Conservation (phyloP, 371 early-diverging fungal genomes). For the Mucor indicus region DNA sequence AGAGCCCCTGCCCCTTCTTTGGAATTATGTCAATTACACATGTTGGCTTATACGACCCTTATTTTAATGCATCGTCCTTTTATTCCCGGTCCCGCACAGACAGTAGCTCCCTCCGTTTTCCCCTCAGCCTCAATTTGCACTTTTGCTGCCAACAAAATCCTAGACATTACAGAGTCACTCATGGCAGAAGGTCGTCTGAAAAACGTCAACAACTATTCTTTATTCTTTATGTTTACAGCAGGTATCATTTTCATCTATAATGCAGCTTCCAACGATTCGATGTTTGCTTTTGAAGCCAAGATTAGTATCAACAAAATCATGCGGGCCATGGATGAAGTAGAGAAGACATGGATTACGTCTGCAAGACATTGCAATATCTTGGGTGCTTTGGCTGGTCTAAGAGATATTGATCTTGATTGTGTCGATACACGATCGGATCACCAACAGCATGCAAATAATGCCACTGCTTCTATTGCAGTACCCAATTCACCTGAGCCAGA, state of each 20-base stretch:
- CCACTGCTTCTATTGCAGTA: slow-evolving; percentile 27
- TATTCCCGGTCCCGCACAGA: slow-evolving; percentile 35
- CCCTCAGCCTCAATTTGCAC: slow-evolving; percentile 54
- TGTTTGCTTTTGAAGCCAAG: slow-evolving; percentile 41
- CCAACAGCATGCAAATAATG: slow-evolving; percentile 1
- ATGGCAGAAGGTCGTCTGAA: slow-evolving; percentile 28
- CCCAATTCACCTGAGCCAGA: slow-evolving; percentile 36
- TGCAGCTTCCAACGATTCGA: slow-evolving; percentile 34
- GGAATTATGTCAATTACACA: slow-evolving; percentile 53
- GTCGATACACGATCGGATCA: slow-evolving; percentile 10
- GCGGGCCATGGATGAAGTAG: slow-evolving; percentile 42
- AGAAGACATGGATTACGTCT: slow-evolving; percentile 41
- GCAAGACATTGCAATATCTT: slow-evolving; percentile 45
- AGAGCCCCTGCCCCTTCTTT: slow-evolving; percentile 36
- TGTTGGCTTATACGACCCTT: slow-evolving; percentile 71
- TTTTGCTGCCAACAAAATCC: slow-evolving; percentile 55
- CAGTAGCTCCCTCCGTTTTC: slow-evolving; percentile 29
- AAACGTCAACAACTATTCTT: slow-evolving; percentile 37
- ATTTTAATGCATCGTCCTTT: slow-evolving; percentile 77
- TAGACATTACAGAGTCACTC: slow-evolving; percentile 48
- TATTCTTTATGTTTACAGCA: slow-evolving; percentile 48
- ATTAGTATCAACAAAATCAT: slow-evolving; percentile 47
- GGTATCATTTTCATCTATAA: slow-evolving; percentile 48
- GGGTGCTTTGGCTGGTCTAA: slow-evolving; percentile 44
- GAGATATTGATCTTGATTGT: slow-evolving; percentile 41